Evolutionary conservation across 2,329 filamentous ascomycete species (phyloP).

Genomic region (Stagonosporopsis cucurbitacearum): DNA sequence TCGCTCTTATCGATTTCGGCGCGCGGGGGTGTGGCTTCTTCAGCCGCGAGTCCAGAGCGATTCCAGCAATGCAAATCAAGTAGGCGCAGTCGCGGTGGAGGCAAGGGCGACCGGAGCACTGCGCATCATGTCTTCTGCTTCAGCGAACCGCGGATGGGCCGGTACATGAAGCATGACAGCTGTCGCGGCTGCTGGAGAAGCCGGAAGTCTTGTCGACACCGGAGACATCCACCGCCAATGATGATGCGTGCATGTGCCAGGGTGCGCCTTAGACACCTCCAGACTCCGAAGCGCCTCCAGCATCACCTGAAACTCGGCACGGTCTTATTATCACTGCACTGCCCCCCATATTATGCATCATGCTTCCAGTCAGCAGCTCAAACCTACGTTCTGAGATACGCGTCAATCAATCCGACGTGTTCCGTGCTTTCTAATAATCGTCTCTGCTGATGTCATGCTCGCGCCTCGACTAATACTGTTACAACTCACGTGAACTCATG

Average conservation of each 20-base stretch:
- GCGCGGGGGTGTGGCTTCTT: conserved; percentile 2
- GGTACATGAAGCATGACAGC: conserved; percentile 17
- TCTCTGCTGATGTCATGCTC: conserved; percentile 7
- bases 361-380: not conserved
- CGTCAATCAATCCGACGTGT: not conserved
- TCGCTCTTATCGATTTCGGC: conserved; percentile 14
- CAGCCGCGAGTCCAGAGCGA: conserved; percentile 6
- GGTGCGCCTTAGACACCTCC: conserved; percentile 6
- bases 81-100: not conserved
- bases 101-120: not conserved
- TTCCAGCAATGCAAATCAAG: conserved; percentile 4
- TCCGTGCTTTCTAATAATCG: not conserved
- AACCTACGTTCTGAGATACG: not conserved
- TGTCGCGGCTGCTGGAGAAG: conserved; percentile 16
- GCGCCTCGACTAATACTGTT: too few relatives aligned
- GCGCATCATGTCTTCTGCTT: not conserved
- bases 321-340: conserved; percentile 7
- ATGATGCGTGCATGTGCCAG: conserved; percentile 19
- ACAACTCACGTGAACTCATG: too few relatives aligned
- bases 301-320: conserved; percentile 10
- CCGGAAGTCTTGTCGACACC: conserved; percentile 3
- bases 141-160: conserved; percentile 10
- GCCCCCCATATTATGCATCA: conserved; percentile 3
- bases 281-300: not conserved
- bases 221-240: conserved; percentile 6